Evolutionary conservation across 345 rosid species (phyloP).

Genomic region (Rhizophora apiculata): DNA sequence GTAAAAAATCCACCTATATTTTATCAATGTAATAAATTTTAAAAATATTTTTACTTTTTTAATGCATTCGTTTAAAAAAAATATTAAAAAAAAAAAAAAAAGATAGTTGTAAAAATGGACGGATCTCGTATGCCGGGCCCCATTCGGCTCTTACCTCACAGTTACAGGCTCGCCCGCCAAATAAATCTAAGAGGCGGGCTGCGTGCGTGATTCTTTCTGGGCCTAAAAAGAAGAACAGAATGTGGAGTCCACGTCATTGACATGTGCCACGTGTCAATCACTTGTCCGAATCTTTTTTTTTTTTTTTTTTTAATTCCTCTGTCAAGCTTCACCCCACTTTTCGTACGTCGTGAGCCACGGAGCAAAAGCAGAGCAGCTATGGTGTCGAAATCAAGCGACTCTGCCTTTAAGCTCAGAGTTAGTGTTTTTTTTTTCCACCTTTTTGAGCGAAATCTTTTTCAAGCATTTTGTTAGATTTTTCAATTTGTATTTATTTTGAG

Average conservation of each 20-base stretch:
- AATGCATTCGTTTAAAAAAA: no score
- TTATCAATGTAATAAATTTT: no score
- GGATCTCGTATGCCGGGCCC: no score
- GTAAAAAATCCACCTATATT: no score
- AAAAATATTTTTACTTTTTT: no score
- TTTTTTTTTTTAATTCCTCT: neutral
- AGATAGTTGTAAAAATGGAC: no score
- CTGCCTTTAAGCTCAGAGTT: conserved; percentile 40
- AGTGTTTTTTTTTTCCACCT: conserved; percentile 23
- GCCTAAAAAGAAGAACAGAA: neutral
- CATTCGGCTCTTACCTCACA: no score
- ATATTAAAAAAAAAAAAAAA: no score
- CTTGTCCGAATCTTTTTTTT: neutral
- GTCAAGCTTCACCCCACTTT: neutral
- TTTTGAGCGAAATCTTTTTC: neutral
- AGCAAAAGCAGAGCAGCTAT: conserved; percentile 24
- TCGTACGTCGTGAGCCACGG: conserved; percentile 3
- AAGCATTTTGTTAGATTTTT: neutral
- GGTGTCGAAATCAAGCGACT: conserved; percentile 46
- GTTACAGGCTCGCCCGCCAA: neutral
- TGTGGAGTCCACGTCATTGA: conserved; percentile 20
- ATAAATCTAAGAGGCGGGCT: neutral
- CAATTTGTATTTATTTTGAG: neutral
- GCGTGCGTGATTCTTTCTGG: neutral
- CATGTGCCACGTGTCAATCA: conserved; percentile 21